Conservation (phyloP, 2,329 filamentous ascomycete genomes). For the Cladobotryum mycophilum region DNA sequence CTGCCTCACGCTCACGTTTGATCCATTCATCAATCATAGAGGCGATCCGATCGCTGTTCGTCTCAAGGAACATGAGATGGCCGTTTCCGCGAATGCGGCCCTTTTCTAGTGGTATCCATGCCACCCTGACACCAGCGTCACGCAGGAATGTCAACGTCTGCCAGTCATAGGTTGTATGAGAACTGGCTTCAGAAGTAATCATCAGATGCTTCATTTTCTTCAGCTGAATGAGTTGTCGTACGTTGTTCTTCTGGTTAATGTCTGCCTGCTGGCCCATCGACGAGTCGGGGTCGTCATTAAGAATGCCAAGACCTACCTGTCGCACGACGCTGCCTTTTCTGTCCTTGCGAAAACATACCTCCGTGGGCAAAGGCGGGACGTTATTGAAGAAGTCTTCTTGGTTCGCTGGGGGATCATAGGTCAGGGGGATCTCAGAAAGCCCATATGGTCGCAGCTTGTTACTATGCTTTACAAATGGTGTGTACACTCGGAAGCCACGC, state of each 20-base stretch:
- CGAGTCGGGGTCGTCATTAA: no score
- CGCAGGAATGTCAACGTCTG: conserved; percentile 45
- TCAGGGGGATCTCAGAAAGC: conserved; percentile 35
- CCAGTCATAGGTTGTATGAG: conserved; percentile 50
- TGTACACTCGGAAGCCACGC: conserved; percentile 13
- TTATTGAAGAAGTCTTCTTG: no score
- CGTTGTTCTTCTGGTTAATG: not conserved
- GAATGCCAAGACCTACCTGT: no score
- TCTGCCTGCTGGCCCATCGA: no score
- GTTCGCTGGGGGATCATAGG: conserved; percentile 31
- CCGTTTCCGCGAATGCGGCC: conserved; percentile 46
- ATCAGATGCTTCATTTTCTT: conserved; percentile 41
- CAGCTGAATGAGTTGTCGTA: conserved; percentile 42
- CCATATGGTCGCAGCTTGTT: conserved; percentile 31
- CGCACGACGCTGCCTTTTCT: no score
- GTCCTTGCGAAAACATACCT: no score
- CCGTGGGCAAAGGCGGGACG: no score
- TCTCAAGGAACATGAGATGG: conserved; percentile 49
- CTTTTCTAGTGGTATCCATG: conserved; percentile 39
- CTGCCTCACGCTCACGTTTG: no score
- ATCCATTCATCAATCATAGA: not conserved
- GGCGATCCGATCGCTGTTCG: conserved; percentile 39
- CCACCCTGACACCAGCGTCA: conserved; percentile 43
- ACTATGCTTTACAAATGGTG: conserved; percentile 19
- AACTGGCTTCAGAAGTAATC: conserved; percentile 46